phyloP scores from a whole-genome alignment of 768 basidiomycete genomes.

The Pholiota molesta region DNA sequence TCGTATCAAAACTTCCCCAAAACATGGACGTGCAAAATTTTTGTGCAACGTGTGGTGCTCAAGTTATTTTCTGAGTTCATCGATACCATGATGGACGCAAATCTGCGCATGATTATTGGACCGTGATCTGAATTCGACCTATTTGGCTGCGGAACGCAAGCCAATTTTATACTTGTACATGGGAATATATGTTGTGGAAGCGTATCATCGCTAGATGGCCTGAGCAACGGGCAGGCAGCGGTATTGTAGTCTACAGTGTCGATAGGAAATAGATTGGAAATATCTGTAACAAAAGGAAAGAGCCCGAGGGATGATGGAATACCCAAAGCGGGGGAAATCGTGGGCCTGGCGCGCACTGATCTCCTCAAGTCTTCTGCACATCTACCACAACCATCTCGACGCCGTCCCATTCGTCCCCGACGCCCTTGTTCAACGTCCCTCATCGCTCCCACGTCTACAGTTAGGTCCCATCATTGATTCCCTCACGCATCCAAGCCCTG shows the following conservation, averaged over 20 bases:
- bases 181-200: background rate
- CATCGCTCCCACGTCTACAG: constrained; percentile 13
- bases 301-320: constrained; percentile 8
- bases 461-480: constrained; percentile 62
- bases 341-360: constrained; percentile 23
- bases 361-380: constrained; percentile 5
- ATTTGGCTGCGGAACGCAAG: background rate
- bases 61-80: background rate
- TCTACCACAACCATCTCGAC: constrained; percentile 14
- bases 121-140: background rate
- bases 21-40: background rate
- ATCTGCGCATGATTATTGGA: background rate
- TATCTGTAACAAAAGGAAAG: constrained; percentile 11
- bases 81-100: background rate
- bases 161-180: background rate
- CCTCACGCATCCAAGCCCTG: constrained; percentile 54
- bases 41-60: background rate
- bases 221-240: background rate
- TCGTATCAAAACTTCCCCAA: background rate
- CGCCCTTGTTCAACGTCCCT: background rate
- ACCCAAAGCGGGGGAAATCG: constrained; percentile 22
- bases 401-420: background rate
- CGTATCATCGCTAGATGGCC: background rate
- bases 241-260: background rate
- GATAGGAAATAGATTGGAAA: constrained; percentile 8